These are phyloP conservation scores for Acanthamoeba castellanii DNA, from an alignment of 208 protist species.

Conservation along the genomic window DNA sequence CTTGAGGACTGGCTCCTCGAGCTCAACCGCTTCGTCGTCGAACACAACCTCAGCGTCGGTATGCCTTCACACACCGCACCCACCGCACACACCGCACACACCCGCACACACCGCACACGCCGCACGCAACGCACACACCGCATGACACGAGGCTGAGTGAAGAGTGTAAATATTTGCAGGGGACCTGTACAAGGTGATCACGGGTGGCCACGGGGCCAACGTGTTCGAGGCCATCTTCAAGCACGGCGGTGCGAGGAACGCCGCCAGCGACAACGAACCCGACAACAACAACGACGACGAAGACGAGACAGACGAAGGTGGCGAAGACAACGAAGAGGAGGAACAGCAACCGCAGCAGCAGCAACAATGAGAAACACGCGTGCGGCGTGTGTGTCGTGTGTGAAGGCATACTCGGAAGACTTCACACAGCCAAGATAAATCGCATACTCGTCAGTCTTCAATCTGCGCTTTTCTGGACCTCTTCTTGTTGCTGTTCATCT, in stretches of 20 bases:
- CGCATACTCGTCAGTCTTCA: no score
- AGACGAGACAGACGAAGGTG: not conserved
- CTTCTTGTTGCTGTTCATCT: no score
- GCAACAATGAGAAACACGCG: not conserved
- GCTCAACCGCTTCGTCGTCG: not conserved
- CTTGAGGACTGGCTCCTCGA: constrained; percentile 2
- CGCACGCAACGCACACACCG: no score
- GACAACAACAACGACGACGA: not conserved
- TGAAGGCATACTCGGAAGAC: no score
- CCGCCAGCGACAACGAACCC: not conserved
- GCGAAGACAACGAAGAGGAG: not conserved
- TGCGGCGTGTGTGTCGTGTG: not conserved
- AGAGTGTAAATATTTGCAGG: not conserved
- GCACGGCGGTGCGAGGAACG: not conserved
- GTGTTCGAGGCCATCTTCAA: not conserved
- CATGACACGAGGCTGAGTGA: no score
- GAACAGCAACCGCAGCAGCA: not conserved
- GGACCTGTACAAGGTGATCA: not conserved
- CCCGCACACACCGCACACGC: no score
- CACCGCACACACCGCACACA: not conserved
- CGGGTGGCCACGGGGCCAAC: not conserved
- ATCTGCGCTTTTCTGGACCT: no score
- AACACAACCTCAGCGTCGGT: constrained; percentile 41
- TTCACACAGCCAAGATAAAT: no score
- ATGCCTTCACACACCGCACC: not conserved